These are phyloP conservation scores for Phytophthora pisi DNA, from an alignment of 352 stramenopile genomes.

Conservation along the genomic window DNA sequence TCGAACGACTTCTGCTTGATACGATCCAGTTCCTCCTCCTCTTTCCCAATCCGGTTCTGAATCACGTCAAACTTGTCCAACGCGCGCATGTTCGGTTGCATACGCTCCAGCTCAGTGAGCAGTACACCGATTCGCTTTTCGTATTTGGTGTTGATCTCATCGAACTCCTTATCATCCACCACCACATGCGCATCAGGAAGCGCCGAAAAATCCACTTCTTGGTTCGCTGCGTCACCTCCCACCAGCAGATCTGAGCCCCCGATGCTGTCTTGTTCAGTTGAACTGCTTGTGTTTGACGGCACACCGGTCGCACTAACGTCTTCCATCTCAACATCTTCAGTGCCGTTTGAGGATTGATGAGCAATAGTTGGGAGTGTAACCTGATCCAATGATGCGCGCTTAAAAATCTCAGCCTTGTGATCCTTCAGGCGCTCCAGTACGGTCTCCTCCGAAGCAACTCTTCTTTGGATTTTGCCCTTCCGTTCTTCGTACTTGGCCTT, in stretches of 20 bases:
- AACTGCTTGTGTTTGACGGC: background rate
- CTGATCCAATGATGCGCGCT: conserved; percentile 95
- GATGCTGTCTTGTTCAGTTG: conserved; percentile 13
- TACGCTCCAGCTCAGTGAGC: conserved; percentile 90
- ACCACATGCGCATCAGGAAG: conserved; percentile 79
- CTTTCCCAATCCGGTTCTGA: conserved; percentile 72
- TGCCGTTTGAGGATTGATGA: conserved; percentile 28
- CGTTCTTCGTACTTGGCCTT: conserved; percentile 74
- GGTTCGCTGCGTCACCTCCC: conserved; percentile 48
- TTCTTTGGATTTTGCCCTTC: conserved; percentile 77
- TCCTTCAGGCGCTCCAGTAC: conserved; percentile 92
- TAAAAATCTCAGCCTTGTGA: conserved; percentile 95
- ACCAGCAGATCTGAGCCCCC: conserved; percentile 57
- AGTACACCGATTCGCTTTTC: conserved; percentile 73
- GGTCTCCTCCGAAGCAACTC: conserved; percentile 89
- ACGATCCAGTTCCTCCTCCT: conserved; percentile 80
- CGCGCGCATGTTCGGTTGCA: conserved; percentile 98
- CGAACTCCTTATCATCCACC: conserved; percentile 85
- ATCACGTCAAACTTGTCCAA: conserved; percentile 90
- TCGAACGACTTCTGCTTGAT: conserved; percentile 73
- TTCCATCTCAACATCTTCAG: conserved; percentile 72
- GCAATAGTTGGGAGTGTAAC: conserved; percentile 84
- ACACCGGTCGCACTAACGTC: conserved; percentile 24
- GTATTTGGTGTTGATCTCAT: conserved; percentile 76
- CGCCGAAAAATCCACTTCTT: conserved; percentile 91